Base-by-base conservation (phyloP, 164 flowering plant genomes). In the Taxillus chinensis region DNA sequence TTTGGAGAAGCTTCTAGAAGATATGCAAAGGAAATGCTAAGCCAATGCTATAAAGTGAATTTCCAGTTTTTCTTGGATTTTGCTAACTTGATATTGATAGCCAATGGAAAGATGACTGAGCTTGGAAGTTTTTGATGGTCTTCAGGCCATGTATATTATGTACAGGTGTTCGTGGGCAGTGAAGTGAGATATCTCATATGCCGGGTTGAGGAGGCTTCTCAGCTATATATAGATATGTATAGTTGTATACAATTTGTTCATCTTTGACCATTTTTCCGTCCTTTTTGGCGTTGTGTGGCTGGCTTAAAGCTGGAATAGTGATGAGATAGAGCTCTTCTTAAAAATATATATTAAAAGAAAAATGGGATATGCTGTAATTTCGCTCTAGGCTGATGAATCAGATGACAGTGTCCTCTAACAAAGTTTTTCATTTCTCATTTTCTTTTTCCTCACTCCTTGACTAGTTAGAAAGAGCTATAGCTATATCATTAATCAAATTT, bases 51-150 rank as follows among this genome's bases (percentile, higher is more conserved):
- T 39, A 62, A 11, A 48, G 51, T 45, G 56, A 40, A 38, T 16
- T 45, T 51, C 60, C 60, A 51, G 39, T 37, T 61, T 59, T 59
- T 39, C 39, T 52, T 17, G 49, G 38, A 27, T 27, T 27, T 7
- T 57, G 51, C 52, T 49, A 6, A 54, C 8, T 39, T n/a, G 48
- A 8, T 16, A 17, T 14, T 5, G 55, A 52, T 12, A 37, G 49
- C 38, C 46, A 66, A 15, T 48, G 57, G 55, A 61, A 71, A 49
- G 41, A 52, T 41, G 8, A 15, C 59, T 58, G 64, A 62, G 71
- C 75, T 62, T 69, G 72, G 27, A 68, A 72, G 59, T 72, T 72
- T 73, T 73, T 72, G 67, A 64, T 55, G 67, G 55, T 41, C 62
- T 66, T 53, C 59, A 54, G 62, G 45, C 59, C 55, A 10, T 5